Conservation (phyloP, 768 basidiomycete genomes). For the Mycena albidolilacea region DNA sequence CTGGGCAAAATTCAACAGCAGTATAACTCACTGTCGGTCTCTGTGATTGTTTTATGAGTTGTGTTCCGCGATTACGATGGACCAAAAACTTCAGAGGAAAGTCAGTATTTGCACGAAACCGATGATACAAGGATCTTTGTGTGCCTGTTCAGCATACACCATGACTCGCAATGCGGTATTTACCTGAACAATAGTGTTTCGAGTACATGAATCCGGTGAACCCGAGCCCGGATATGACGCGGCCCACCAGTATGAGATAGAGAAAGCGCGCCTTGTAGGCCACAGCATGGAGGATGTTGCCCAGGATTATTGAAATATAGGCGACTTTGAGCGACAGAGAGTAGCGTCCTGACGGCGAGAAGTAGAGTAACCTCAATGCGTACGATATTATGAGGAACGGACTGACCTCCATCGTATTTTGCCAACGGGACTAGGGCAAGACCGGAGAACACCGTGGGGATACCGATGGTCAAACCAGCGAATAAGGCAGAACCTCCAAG, state of each 20-base stretch:
- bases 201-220: slow-evolving; percentile 57
- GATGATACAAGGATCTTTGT: slow-evolving; percentile 52
- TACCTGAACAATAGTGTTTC: slow-evolving; percentile 61
- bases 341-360: slow-evolving; percentile 63
- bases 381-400: not conserved
- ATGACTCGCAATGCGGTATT: not conserved
- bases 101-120: slow-evolving; percentile 24
- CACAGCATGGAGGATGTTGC: slow-evolving; percentile 72
- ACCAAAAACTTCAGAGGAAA: too few species aligned
- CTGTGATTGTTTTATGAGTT: not conserved
- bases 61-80: too few species aligned
- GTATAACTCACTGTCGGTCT: not conserved
- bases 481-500: slow-evolving; percentile 80
- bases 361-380: not conserved
- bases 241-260: slow-evolving; percentile 61
- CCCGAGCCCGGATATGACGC: slow-evolving; percentile 61
- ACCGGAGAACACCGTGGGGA: slow-evolving; percentile 75
- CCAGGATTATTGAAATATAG: slow-evolving; percentile 67
- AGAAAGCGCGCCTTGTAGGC: slow-evolving; percentile 62
- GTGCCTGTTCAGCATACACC: not conserved
- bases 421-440: slow-evolving; percentile 70
- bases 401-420: slow-evolving; percentile 68
- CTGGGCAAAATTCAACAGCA: not conserved
- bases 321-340: slow-evolving; percentile 66
- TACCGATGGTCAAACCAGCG: slow-evolving; percentile 77